Conservation (phyloP, 1,139 yeast genomes). For the Geotrichum phurueaensis region DNA sequence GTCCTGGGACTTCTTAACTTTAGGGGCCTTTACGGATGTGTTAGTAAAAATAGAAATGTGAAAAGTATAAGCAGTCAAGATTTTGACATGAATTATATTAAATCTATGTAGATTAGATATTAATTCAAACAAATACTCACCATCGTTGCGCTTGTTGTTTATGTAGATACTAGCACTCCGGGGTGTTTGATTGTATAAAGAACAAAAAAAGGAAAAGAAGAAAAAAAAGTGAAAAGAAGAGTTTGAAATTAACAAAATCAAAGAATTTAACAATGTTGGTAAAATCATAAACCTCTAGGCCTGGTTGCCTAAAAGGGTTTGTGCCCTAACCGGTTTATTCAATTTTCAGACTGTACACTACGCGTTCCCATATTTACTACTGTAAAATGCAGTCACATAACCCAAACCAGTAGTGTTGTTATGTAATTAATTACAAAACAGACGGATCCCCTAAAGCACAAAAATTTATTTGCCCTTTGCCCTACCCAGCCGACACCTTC, state of each 20-base stretch:
- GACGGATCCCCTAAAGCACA: not conserved
- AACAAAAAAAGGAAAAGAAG: no score
- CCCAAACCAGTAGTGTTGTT: not conserved
- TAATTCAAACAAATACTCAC: slow-evolving; percentile 53
- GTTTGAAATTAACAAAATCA: not conserved
- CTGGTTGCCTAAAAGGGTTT: not conserved
- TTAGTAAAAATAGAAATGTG: no score
- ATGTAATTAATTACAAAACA: not conserved
- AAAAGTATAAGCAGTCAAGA: not conserved
- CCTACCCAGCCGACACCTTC: not conserved
- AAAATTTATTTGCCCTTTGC: not conserved
- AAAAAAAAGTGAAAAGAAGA: no score
- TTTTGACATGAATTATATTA: not conserved
- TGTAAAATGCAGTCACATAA: not conserved
- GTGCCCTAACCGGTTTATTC: not conserved
- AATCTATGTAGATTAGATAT: not conserved
- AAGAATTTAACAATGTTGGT: not conserved
- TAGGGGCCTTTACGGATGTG: no score
- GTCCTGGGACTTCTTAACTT: slow-evolving; percentile 79
- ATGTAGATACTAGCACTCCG: slow-evolving; percentile 69
- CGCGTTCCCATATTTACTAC: not conserved
- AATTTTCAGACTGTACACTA: not conserved
- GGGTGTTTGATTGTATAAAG: slow-evolving; percentile 37
- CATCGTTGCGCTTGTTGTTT: slow-evolving; percentile 76
- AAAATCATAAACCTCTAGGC: not conserved